Evolutionary conservation across 352 stramenopile genomes (phyloP).

Genomic region (Phytophthora tubulina): DNA sequence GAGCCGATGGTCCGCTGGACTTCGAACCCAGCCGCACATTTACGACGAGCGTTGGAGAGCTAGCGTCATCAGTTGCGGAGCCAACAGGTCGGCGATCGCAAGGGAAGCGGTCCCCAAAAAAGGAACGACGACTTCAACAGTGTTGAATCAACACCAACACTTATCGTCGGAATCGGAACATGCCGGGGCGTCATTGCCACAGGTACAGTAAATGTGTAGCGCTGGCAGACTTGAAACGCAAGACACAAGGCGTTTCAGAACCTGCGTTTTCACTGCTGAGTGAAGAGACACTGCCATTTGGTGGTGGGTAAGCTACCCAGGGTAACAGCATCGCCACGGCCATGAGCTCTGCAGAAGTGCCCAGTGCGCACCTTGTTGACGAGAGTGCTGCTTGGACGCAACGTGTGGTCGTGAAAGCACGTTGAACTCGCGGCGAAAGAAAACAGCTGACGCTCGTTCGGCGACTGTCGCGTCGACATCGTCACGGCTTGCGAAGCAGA

Average conservation of each 20-base stretch:
- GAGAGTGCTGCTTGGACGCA: conserved; percentile 11
- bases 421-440: conserved; percentile 27
- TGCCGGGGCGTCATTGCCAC: too few species aligned
- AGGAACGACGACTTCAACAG: not conserved
- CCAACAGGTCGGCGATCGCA: conserved; percentile 11
- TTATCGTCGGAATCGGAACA: not conserved
- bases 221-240: conserved; percentile 9
- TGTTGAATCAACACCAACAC: not conserved
- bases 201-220: too few species aligned
- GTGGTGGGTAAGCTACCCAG: too few species aligned
- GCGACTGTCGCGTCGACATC: conserved; percentile 31
- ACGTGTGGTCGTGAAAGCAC: conserved; percentile 27
- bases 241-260: not conserved
- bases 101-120: not conserved
- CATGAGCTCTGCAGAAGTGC: not conserved
- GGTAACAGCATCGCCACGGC: too few species aligned
- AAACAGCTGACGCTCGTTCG: conserved; percentile 31
- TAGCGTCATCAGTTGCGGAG: conserved; percentile 4
- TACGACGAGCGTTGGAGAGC: not conserved
- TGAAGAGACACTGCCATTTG: not conserved
- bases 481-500: conserved; percentile 24
- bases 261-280: conserved; percentile 5
- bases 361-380: conserved; percentile 3
- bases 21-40: too few species aligned
- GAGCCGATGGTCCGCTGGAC: too few species aligned